phyloP scores from a whole-genome alignment of 2,329 filamentous ascomycete genomes.

The Cladosporium sp. region DNA sequence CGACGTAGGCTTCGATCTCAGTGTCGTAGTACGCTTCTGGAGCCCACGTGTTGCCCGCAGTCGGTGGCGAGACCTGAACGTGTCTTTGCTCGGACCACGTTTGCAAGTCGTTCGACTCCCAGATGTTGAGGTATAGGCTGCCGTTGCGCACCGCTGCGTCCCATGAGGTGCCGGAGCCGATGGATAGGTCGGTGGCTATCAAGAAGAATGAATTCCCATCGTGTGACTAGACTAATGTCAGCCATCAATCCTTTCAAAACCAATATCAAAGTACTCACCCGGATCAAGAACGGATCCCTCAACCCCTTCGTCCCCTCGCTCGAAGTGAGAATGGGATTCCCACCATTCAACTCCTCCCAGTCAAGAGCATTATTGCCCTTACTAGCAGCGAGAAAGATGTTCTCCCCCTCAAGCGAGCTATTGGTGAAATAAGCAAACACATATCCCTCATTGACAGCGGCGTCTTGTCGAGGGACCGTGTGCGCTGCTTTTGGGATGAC shows the following conservation, averaged over 20 bases:
- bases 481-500: not conserved
- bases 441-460: slow-evolving; percentile 36
- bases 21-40: slow-evolving; percentile 50
- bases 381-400: slow-evolving; percentile 51
- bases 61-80: slow-evolving; percentile 45
- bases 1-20: slow-evolving; percentile 38
- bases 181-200: slow-evolving; percentile 51
- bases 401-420: slow-evolving; percentile 43
- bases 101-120: slow-evolving; percentile 49
- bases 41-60: slow-evolving; percentile 53
- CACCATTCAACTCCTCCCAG: slow-evolving; percentile 49
- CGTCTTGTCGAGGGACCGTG: not conserved
- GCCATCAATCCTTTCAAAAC: no score
- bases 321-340: slow-evolving; percentile 45
- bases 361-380: slow-evolving; percentile 50
- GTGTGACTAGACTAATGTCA: no score
- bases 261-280: slow-evolving; percentile 19
- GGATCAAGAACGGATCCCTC: slow-evolving; percentile 52
- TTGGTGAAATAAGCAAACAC: slow-evolving; percentile 52
- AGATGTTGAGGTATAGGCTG: slow-evolving; percentile 50
- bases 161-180: slow-evolving; percentile 53
- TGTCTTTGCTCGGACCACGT: slow-evolving; percentile 51
- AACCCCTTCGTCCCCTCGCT: slow-evolving; percentile 47
- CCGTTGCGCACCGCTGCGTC: slow-evolving; percentile 44
- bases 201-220: slow-evolving; percentile 51